Evolutionary conservation across 805 yeast genomes (phyloP), one percentile per base, ranked within the genome.

Genomic region (Kodamaea laetipori): DNA sequence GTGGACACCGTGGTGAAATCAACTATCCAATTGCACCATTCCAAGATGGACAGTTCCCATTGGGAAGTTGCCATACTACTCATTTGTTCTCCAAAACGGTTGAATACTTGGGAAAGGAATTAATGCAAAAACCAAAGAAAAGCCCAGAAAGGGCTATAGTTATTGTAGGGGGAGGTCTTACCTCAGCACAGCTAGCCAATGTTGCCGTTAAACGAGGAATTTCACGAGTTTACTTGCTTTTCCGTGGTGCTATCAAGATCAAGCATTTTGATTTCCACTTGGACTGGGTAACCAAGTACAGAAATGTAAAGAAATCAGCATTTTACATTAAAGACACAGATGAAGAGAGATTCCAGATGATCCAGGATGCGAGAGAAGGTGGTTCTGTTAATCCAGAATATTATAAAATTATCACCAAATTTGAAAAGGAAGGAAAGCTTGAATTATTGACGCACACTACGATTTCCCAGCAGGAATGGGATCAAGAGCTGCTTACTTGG

Each of bases 241-340:
- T 69, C 9, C 52, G 77, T 31, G 69, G 73, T 0, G 55, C 59
- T 3, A 44, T 71, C 25, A 72, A 69, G 43, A 61, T 72, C 37
- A 72, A 73, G 52, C 77, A 73, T 47, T 73, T 73, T 55, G 77
- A 73, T 45, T 72, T 73, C 48, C 75, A 71, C 46, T 55, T 73
- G 37, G 77, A 73, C 43, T 73, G 77, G 77, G 77, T 73, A 12
- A 69, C 77, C n/a, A 73, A 73, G 47, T 73, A 71, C 53, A 67
- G 67, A 46, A 73, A 71, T 44, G 69, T 66, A 18, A 66, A 69
- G 53, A 72, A 71, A 45, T 65, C 74, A 2, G 65, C 73, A 1
- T 69, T 68, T 37, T 73, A 72, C 58, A 65, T 69, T 50, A 56
- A 57, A 41, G 76, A 71, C 35, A 62, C 72, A 1, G 76, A 73